Evolutionary conservation across 73 alveolate species (phyloP).

Genomic region (Stentor roeselii): DNA sequence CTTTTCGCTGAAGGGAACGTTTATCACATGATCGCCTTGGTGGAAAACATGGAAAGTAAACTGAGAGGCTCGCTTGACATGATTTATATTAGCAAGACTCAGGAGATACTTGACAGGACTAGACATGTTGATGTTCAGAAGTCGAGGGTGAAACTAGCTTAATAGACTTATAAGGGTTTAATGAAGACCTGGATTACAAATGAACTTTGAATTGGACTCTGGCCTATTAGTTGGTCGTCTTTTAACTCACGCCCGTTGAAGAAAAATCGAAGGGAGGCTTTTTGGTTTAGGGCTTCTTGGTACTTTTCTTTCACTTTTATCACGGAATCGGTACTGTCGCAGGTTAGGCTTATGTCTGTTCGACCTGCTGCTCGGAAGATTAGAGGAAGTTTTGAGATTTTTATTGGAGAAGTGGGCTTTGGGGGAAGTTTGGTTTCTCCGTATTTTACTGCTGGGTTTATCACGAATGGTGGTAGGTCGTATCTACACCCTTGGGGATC

Average conservation of each 20-base stretch:
- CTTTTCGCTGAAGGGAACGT: constrained; percentile 16
- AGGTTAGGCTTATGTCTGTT: background rate
- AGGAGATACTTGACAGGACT: constrained; percentile 30
- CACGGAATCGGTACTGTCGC: background rate
- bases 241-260: background rate
- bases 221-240: background rate
- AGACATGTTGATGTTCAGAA: background rate
- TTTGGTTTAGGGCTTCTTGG: background rate
- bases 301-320: background rate
- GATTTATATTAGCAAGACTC: constrained; percentile 33
- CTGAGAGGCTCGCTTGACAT: constrained; percentile 33
- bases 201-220: background rate
- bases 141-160: background rate
- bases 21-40: background rate
- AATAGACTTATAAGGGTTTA: background rate
- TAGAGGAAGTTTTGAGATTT: background rate
- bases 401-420: background rate
- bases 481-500: constrained; percentile 1
- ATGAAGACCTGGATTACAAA: background rate
- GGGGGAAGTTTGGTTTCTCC: background rate
- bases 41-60: constrained; percentile 37
- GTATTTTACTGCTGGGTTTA: constrained; percentile 14
- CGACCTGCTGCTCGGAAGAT: background rate
- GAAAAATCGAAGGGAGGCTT: background rate
- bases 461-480: constrained; percentile 20